Base-by-base conservation (phyloP, 1,284 basidiomycete genomes). In the Schizophyllum commune region DNA sequence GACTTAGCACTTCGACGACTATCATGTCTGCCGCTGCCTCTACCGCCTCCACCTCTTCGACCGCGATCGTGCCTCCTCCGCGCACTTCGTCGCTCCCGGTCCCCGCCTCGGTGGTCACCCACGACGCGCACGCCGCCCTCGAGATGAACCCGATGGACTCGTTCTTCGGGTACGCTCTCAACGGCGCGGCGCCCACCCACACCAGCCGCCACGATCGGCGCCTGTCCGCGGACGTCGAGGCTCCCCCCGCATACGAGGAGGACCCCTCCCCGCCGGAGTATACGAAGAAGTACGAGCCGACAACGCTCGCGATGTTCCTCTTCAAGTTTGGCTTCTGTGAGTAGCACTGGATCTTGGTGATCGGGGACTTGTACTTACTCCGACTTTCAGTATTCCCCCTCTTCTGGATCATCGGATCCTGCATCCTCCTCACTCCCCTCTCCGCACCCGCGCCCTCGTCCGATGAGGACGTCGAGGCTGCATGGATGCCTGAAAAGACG, bases 401-500 rank as follows among this genome's bases (percentile, higher is more conserved):
- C 5, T 70, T 75, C 55, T 78, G 77, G 75, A 61, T 74, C 17
- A 61, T 76, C 17, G 75, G 75, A 5, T 67, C 69, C 1, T 57
- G 68, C 58, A 71, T 75, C 39, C 68, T 73, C 20, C 22, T 71
- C 17, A 73, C 68, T 6, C 73, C 72, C 1, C 65, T 76, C 19
- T 65, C 65, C 20, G 66, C 67, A 8, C 70, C 74, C 3, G 60
- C 62, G 11, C 67, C 70, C 2, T 57, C 62, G 1, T 61, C 65
- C 19, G 57, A 61, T 27, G 57, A 60, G 1, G 56, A 57, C 32
- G 21, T 27, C 33, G 32, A 27, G 27, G 59, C 58, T 6, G 62
- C 63, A 70, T 79, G 64, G 78, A 72, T 74, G 79, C 83, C 65
- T 76, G 74, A 67, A 66, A 82, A 80, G 73, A 81, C 67, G 64